Percentiles rank a stretch among this genome's conserved stretches.
Evolutionary conservation across 2,329 filamentous ascomycete genomes (phyloP).

Genomic region (Cryphonectria naterciae): DNA sequence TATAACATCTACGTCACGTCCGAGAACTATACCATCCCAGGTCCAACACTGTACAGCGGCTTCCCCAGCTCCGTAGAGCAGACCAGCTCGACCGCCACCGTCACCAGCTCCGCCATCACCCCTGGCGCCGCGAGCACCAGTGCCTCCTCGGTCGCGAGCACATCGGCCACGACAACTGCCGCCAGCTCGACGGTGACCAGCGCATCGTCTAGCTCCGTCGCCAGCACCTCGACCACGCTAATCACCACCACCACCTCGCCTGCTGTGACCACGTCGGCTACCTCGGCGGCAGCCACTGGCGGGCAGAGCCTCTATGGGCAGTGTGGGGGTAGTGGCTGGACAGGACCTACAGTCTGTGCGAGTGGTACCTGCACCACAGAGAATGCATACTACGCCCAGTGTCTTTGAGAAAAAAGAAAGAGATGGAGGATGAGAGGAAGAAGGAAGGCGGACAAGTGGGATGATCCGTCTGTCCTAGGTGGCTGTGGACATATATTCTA

Average conservation of each 20-base stretch:
- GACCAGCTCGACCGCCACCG: constrained; percentile 27
- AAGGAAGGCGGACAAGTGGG: too few species aligned
- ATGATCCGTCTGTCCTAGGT: background rate
- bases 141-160: constrained; percentile 5
- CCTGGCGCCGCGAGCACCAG: constrained; percentile 7
- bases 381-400: constrained; percentile 51
- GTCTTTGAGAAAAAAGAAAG: constrained; percentile 28
- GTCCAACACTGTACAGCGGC: constrained; percentile 29
- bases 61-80: constrained; percentile 33
- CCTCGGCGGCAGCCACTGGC: constrained; percentile 1
- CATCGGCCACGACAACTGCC: constrained; percentile 13
- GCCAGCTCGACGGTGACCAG: constrained; percentile 1
- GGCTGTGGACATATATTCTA: background rate
- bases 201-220: background rate
- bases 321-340: constrained; percentile 48
- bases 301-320: constrained; percentile 38
- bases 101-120: constrained; percentile 25
- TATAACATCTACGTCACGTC: constrained; percentile 54
- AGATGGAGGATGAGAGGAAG: background rate
- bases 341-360: constrained; percentile 43
- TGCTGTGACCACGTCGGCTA: constrained; percentile 16
- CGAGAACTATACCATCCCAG: constrained; percentile 28
- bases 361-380: constrained; percentile 42
- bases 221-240: constrained; percentile 15
- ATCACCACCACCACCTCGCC: constrained; percentile 12